Base-by-base conservation (phyloP, 1,284 basidiomycete species). In the Fomitopsis schrenkii region DNA sequence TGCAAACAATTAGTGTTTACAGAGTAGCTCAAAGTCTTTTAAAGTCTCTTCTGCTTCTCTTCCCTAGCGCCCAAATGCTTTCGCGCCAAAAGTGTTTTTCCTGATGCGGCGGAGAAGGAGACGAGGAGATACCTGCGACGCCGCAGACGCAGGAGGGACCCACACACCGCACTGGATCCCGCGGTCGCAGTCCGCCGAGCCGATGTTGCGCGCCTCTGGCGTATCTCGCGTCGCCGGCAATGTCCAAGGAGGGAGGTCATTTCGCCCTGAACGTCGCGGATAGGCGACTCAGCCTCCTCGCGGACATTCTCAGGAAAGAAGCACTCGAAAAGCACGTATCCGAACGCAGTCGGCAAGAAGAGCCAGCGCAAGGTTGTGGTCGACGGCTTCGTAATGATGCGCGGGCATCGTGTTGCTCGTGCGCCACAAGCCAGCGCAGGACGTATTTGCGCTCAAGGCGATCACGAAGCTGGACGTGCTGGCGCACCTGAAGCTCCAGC, bases 391-490 rank as follows among this genome's bases (percentile, higher is more conserved):
- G 94, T 98, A 77, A 93, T 98, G 84, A 90, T 97, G 82, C 85
- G 94, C 96, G 2, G 96, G 95, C 56, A 96, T 97, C 75, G 94
- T 96, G 12, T 77, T 97, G 53, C 84, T 97, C 59, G 94, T 96
- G 58, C 84, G 87, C 69, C 87, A 95, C 72, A 90, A 90, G 74
- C 77, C 79, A 12, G 86, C 87, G 19, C 69, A 83, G 46, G 83
- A 87, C 60, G 77, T 97, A 55, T 95, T 91, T 74, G 96, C 96
- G 35, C 85, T 98, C 79, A 98, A 98, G 78, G 95, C 95, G 5
- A 97, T 98, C 76, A 95, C 94, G 61, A 98, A 98, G 77, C 85
- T 94, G 59, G 94, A 97, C 74, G 96, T 98, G 35, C 81, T 98
- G 53, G 94, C 94, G 1, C 94, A 98, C 72, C 94, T 96, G 73